Evolutionary conservation across 208 protist genomes (phyloP), one percentile per base, ranked within the genome.

Genomic region (Crithidia sp.): DNA sequence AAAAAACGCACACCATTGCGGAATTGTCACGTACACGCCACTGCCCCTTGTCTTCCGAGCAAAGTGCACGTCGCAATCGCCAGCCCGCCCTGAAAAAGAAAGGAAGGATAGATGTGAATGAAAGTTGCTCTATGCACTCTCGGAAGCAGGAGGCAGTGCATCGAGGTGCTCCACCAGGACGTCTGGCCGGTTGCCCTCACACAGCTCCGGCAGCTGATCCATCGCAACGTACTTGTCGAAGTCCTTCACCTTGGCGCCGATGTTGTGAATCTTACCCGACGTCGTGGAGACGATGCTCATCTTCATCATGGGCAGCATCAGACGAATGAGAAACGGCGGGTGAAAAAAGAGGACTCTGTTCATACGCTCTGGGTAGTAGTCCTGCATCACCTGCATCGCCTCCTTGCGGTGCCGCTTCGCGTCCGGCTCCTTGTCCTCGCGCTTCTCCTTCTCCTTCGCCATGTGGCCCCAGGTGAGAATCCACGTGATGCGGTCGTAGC

Each of bases 351-450:
- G 56, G 61, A 87, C 66, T 44, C 67, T 62, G 44, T 82, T 79
- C 13, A 90, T 73, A 19, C 80, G 67, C 62, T 85, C 84, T 0
- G 82, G 80, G 76, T 89, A 93, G 73, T 84, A 79, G 54, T 83
- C 71, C 36, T 83, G 79, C 79, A 89, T 76, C 5, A 88, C 82
- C 50, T 85, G 47, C 70, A 64, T 83, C 16, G 65, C 82, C 13
- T 74, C 58, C 59, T 85, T 84, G 28, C 81, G 72, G 53, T 92
- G 84, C 44, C 70, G 37, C 8, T 85, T 47, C 54, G 83, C 76
- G n/a, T 83, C 84, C 69, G 72, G 79, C 43, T 81, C 77, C 66
- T 87, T 86, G 61, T 92, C 87, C 14, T 89, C 50, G 80, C 44
- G 43, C 41, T 88, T 79, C 53, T 82, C 76, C 63, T 78, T 81